Base-by-base conservation (phyloP, 2,329 filamentous ascomycete genomes). In the Fusarium scirpi region DNA sequence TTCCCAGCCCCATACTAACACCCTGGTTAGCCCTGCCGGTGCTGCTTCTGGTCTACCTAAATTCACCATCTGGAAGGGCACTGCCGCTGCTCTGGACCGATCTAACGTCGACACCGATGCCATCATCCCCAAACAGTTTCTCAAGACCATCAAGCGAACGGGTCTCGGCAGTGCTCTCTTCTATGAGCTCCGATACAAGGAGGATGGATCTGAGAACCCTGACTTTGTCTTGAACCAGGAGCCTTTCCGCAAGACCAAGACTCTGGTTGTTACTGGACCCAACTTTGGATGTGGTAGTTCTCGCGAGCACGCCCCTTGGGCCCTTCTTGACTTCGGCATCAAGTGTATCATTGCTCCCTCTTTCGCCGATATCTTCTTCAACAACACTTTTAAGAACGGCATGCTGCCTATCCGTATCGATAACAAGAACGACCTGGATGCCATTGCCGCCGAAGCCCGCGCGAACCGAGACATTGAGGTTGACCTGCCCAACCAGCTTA, bases 351-450 rank as follows among this genome's bases (percentile, higher is more conserved):
- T 98, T 74, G 96, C 95, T 2, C 93, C 94, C 2, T 94, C 92
- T 2, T 89, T 87, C 67, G 84, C 81, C 64, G 81, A 83, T 63
- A 99, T 99, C 81, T 98, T 98, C 89, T 97, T 95, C 89, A 98
- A 97, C 89, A 99, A 99, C 86, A 96, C 92, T n/a, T 98, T 98
- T 89, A 98, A 99, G 88, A 99, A 99, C 85, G 95, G 95, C 84
- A 98, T 98, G 96, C 85, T 98, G 69, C 94, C 95, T 49, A 89
- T 98, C 66, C 83, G 86, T 63, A 92, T 98, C 78, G 83, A 86
- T 32, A 89, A 95, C 79, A 82, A 89, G 71, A 84, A 82, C 2
- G 85, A 88, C 32, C 84, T 98, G 6, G 86, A 92, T 45, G 86
- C 85, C 67, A 90, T 98, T 70, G 90, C 92, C 40, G 88, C 85